A percentile compares a stretch with the other conserved stretches of the same genome.
These are phyloP conservation scores for Phlyctochytrium bullatum DNA, from an alignment of 192 early-diverging fungal genomes.

Conservation along the genomic window DNA sequence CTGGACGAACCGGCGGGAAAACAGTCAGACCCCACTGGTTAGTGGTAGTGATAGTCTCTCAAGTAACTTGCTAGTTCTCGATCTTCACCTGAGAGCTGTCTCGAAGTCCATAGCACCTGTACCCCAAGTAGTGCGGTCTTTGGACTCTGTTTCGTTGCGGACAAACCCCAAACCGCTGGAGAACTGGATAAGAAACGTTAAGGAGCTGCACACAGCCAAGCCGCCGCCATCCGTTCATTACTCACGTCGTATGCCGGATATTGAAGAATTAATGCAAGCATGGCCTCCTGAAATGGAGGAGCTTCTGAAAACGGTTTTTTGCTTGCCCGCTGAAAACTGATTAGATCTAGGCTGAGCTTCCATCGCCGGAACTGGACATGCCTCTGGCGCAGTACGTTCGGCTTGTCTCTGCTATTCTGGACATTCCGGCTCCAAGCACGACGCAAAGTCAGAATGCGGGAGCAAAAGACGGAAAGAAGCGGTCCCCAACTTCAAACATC, in stretches of 20 bases:
- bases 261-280: slow-evolving; percentile 61
- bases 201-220: slow-evolving; percentile 51
- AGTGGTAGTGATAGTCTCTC: not conserved
- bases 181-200: slow-evolving; percentile 53
- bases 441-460: slow-evolving; percentile 15
- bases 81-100: slow-evolving; percentile 48
- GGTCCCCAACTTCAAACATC: slow-evolving; percentile 35
- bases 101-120: slow-evolving; percentile 37
- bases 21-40: slow-evolving; percentile 56
- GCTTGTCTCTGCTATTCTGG: slow-evolving; percentile 45
- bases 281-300: slow-evolving; percentile 57
- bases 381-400: slow-evolving; percentile 40
- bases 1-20: slow-evolving; percentile 50
- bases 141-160: slow-evolving; percentile 27
- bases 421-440: slow-evolving; percentile 46
- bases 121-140: slow-evolving; percentile 38
- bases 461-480: slow-evolving; percentile 4
- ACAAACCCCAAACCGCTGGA: slow-evolving; percentile 42
- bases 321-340: not conserved
- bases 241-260: slow-evolving; percentile 52
- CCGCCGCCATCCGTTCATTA: slow-evolving; percentile 38
- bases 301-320: slow-evolving; percentile 40
- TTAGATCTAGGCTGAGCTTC: slow-evolving; percentile 36
- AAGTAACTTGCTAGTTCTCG: slow-evolving; percentile 38
- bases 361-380: slow-evolving; percentile 47